Base-by-base conservation (phyloP, 2,329 filamentous ascomycete genomes). In the Penicillium hordei region DNA sequence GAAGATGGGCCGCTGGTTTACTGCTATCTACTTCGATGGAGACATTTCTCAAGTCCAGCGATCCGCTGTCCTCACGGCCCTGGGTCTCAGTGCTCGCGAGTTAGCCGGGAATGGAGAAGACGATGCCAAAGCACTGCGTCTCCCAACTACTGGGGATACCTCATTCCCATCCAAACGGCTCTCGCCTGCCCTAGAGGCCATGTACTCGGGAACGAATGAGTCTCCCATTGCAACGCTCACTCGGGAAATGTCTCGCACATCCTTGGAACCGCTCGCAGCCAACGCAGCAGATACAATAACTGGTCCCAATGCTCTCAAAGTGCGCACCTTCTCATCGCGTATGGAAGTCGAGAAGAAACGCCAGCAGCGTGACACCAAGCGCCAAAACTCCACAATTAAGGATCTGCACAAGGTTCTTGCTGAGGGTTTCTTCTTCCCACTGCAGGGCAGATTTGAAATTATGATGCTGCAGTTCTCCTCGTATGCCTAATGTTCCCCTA, bases 21-120 rank as follows among this genome's bases (percentile, higher is more conserved):
- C 89, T 3, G 86, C 87, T 56, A 89, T 89, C 0, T 95, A 94
- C 71, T 97, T 97, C 71, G 88, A 91, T 42, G 93, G 93, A 17
- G 94, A 99, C 70, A 93, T 94, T 73, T 96, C 93, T 0, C 79
- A 97, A 38, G 85, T 88, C 0, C 93, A 97, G 72, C 84, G 94
- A 39, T 90, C 89, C 8, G 86, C 89, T 0, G 82, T 97, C 38
- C 86, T 99, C 52, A 88, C 91, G 21, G 87, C 90, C 0, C 78
- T 99, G 4, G 93, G 93, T 0, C 78, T 99, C 0, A 86, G 89
- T 31, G 90, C 90, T 2, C 85, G 93, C 58, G 93, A 97, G 74
- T 76, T 99, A 10, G 91, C 91, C 1, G 93, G 94, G 0, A 86
- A 90, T 63, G 86, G 89, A 19, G 75, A 81, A 49, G 78, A 82